These are phyloP conservation scores for Heritiera littoralis DNA, from an alignment of 345 rosid species.

Conservation along the genomic window DNA sequence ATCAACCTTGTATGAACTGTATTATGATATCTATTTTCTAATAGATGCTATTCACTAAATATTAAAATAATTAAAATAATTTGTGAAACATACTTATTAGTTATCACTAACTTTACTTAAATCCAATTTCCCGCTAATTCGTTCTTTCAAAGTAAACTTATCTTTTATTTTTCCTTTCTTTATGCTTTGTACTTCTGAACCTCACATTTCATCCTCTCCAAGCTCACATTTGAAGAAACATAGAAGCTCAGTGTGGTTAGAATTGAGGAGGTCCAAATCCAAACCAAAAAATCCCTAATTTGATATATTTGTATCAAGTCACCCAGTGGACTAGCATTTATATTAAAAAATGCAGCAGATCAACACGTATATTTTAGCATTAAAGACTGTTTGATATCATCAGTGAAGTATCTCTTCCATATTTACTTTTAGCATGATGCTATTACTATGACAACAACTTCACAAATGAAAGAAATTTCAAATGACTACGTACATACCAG, in stretches of 20 bases:
- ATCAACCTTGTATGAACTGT: background rate
- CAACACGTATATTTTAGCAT: background rate
- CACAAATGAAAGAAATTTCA: constrained; percentile 21
- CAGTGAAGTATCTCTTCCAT: background rate
- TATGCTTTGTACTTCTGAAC: background rate
- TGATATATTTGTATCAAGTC: background rate
- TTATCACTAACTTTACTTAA: background rate
- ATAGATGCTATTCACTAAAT: background rate
- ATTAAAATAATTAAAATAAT: background rate
- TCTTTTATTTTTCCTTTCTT: background rate
- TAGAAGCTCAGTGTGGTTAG: background rate
- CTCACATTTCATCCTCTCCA: background rate
- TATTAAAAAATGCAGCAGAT: background rate
- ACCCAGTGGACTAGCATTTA: background rate
- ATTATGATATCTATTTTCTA: background rate
- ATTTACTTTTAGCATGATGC: background rate
- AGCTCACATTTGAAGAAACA: background rate
- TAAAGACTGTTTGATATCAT: background rate
- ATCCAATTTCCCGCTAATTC: background rate
- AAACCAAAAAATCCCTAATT: background rate
- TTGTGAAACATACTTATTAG: background rate
- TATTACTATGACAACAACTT: constrained; percentile 4
- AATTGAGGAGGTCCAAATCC: background rate
- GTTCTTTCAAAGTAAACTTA: background rate
- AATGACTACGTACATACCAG: constrained; percentile 46